phyloP scores from a whole-genome alignment of 2,329 filamentous ascomycete species.

The Arthroderma uncinatum region DNA sequence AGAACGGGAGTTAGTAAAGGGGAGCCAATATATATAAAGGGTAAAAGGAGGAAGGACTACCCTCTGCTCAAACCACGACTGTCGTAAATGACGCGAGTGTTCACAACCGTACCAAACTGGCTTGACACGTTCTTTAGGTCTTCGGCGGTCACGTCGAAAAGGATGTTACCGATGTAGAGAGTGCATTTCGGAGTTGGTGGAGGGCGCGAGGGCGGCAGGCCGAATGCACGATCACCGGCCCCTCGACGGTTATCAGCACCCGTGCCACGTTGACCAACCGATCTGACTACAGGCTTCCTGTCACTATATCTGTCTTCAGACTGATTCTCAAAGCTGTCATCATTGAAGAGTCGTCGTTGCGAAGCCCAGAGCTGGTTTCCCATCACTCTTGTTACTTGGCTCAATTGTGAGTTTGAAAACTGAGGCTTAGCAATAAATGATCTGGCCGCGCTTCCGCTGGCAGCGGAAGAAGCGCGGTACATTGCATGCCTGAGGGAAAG shows the following conservation, averaged over 20 bases:
- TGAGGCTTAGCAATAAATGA: conserved; percentile 7
- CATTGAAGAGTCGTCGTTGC: conserved; percentile 5
- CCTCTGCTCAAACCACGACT: conserved; percentile 56
- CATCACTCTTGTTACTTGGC: not conserved
- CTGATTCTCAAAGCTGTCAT: not conserved
- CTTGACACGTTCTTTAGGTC: conserved; percentile 50
- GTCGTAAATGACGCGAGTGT: conserved; percentile 49
- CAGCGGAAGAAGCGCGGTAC: conserved; percentile 11
- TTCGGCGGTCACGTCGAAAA: conserved; percentile 54
- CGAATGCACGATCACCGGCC: too few relatives aligned
- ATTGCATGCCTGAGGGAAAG: conserved; percentile 13
- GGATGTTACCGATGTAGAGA: conserved; percentile 58
- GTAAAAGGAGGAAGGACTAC: conserved; percentile 30
- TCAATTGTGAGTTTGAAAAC: not conserved
- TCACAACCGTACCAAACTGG: conserved; percentile 46
- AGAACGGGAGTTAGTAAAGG: conserved; percentile 11
- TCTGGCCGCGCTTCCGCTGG: conserved; percentile 1
- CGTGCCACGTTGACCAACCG: too few relatives aligned
- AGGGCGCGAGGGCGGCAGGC: not conserved
- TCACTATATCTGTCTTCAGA: too few relatives aligned
- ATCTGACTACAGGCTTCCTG: not conserved
- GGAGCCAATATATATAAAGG: not conserved
- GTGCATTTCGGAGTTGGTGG: conserved; percentile 30
- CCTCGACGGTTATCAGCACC: too few relatives aligned
- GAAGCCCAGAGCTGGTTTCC: not conserved